Percentiles rank a stretch among this genome's conserved stretches.
These are phyloP conservation scores for Trametes cingulata DNA, from an alignment of 768 basidiomycete species.

Conservation along the genomic window DNA sequence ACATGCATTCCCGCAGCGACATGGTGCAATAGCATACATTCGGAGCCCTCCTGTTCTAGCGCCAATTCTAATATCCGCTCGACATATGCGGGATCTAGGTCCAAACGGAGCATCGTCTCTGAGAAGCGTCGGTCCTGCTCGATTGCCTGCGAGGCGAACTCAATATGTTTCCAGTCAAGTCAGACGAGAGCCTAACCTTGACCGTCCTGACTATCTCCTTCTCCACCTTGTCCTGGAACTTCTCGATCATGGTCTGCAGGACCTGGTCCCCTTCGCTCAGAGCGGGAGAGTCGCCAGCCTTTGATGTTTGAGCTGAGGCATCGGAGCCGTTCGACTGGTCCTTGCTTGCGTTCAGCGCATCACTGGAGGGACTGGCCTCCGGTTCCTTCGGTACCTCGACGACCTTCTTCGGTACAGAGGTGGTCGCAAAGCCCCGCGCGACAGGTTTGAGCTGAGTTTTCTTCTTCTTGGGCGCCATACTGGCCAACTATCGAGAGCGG, in stretches of 20 bases:
- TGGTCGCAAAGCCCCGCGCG: slow-evolving; percentile 77
- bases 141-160: slow-evolving; percentile 52
- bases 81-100: slow-evolving; percentile 58
- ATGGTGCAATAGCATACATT: slow-evolving; percentile 30
- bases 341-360: slow-evolving; percentile 20
- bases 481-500: slow-evolving; percentile 8
- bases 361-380: slow-evolving; percentile 22
- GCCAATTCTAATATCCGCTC: slow-evolving; percentile 61
- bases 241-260: slow-evolving; percentile 76
- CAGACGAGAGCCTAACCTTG: slow-evolving; percentile 51
- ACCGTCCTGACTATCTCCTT: slow-evolving; percentile 74
- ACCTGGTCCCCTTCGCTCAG: slow-evolving; percentile 50
- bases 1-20: neutral
- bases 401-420: slow-evolving; percentile 79
- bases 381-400: slow-evolving; percentile 33
- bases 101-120: slow-evolving; percentile 58
- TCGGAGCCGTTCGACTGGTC: neutral
- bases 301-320: neutral
- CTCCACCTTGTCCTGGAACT: slow-evolving; percentile 83
- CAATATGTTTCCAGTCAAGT: neutral
- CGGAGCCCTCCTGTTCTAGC: slow-evolving; percentile 34
- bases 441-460: slow-evolving; percentile 78
- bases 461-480: slow-evolving; percentile 78
- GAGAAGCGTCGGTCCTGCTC: slow-evolving; percentile 81
- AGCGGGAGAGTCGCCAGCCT: slow-evolving; percentile 37